phyloP scores from a whole-genome alignment of 177 flowering plant genomes.

The Vitis hybrid region DNA sequence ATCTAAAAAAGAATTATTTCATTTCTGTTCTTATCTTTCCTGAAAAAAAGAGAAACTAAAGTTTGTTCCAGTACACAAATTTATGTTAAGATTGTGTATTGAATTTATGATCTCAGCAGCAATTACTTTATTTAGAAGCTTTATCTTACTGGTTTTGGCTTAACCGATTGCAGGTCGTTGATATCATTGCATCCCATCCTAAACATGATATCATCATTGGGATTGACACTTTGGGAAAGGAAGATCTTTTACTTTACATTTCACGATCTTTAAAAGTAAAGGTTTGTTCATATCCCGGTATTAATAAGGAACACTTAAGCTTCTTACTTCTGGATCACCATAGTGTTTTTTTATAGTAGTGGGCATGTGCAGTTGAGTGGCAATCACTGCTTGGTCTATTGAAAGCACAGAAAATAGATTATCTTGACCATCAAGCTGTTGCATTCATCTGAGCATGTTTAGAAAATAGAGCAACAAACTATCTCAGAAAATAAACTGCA shows the following conservation, averaged over 20 bases:
- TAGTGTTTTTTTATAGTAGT: background rate
- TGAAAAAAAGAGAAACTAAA: no score
- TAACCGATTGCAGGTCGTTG: slow-evolving; percentile 52
- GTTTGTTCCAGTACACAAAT: no score
- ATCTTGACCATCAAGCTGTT: background rate
- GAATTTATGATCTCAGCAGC: no score
- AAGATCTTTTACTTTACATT: slow-evolving; percentile 73
- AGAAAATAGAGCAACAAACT: no score
- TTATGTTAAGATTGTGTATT: no score
- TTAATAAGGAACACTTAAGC: background rate
- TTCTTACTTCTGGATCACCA: background rate
- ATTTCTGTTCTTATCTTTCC: no score
- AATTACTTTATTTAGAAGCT: no score
- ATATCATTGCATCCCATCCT: slow-evolving; percentile 74
- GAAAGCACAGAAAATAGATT: background rate
- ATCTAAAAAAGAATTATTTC: no score
- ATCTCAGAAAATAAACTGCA: no score
- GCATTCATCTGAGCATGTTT: background rate
- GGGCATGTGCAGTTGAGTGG: background rate
- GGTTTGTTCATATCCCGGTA: slow-evolving; percentile 36
- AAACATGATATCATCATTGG: slow-evolving; percentile 75
- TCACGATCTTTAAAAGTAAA: slow-evolving; percentile 55
- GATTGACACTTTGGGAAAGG: slow-evolving; percentile 80
- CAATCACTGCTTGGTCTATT: background rate
- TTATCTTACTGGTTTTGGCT: background rate